Evolutionary conservation across 1,284 basidiomycete genomes (phyloP).

Genomic region (Athelia sp.): DNA sequence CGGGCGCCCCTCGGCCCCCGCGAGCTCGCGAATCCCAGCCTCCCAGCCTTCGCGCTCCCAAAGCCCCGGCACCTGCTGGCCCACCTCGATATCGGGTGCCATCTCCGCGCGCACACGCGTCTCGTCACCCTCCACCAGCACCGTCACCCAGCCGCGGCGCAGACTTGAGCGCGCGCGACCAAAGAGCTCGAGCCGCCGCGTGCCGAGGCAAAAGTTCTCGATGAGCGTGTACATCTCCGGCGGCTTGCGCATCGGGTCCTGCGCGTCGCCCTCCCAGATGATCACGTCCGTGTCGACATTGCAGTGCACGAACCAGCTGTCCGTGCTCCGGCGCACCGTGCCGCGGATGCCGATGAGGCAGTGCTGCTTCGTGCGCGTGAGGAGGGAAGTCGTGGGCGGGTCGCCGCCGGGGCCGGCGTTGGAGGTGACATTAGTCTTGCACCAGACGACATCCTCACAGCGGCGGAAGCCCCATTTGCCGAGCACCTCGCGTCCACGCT

Average conservation of each 20-base stretch:
- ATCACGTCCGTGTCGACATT: conserved; percentile 98
- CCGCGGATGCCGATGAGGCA: conserved; percentile 99
- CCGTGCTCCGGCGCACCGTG: conserved; percentile 90
- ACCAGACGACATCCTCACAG: conserved; percentile 97
- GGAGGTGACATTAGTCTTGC: conserved; percentile 78
- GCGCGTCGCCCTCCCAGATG: conserved; percentile 85
- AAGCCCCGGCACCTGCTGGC: conserved; percentile 30
- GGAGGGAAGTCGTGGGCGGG: conserved; percentile 75
- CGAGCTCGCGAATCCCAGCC: conserved; percentile 46
- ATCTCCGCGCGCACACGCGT: conserved; percentile 34
- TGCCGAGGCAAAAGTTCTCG: conserved; percentile 96
- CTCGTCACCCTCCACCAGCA: conserved; percentile 63
- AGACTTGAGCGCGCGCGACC: conserved; percentile 68
- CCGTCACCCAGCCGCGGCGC: conserved; percentile 91
- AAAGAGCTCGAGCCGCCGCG: conserved; percentile 89
- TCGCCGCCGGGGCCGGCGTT: conserved; percentile 78
- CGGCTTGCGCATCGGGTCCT: conserved; percentile 81
- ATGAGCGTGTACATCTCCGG: conserved; percentile 94
- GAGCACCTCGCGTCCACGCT: conserved; percentile 87
- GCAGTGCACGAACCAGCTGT: conserved; percentile 96
- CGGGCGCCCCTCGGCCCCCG: conserved; percentile 20
- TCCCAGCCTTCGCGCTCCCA: conserved; percentile 63
- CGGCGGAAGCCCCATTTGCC: conserved; percentile 93
- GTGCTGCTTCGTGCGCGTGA: conserved; percentile 91
- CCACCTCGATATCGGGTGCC: conserved; percentile 30